Base-by-base conservation (phyloP, 768 basidiomycete species). In the Termitomyces sp. region DNA sequence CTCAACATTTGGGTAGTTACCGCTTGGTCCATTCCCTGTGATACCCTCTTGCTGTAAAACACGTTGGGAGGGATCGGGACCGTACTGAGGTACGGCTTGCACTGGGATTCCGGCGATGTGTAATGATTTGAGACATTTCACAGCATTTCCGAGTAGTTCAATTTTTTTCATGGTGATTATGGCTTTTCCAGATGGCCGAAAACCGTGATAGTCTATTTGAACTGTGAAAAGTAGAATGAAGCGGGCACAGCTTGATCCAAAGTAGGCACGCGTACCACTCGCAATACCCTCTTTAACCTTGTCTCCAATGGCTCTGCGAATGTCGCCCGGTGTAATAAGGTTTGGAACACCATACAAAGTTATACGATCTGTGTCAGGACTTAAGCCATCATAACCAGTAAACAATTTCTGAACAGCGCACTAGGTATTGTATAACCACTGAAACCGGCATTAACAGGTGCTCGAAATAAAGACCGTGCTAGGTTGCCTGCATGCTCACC, bases 111-210 rank as follows among this genome's bases (percentile, higher is more conserved):
- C 83, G 49, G 76, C 76, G 16, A 88, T 64, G 4, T 72, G 64
- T n/a, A 78, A 56, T 3, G 71, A 72, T 47, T 73, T 62, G 5
- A 89, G 76, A 21, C 69, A 70, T 3, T 66, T 66, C 0, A 84
- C 52, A 55, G 76, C 80, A 28, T 68, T 65, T 16, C 63, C 66
- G 8, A 82, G 64, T 59, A 72, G 78, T 21, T 81, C 73, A 1
- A 81, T 68, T 35, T 76, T 71, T 11, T 76, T 67, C 55, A 90
- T 68, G 14, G 81, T 80, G 46, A 92, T 67, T 60, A 79, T 72
- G 7, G 86, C 89, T 21, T 71, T 69, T 30, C 83, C 81, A 1
- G 81, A 82, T 7, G 87, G 85, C 23, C 70, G 64, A 69, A 88
- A 88, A 51, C 78, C 78, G 39, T 74, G 61, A 62, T 91, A 88